A percentile compares a stretch with the other conserved stretches of the same genome.
Evolutionary conservation across 106 monocot genomes (phyloP).

Genomic region (Triglochin maritima): DNA sequence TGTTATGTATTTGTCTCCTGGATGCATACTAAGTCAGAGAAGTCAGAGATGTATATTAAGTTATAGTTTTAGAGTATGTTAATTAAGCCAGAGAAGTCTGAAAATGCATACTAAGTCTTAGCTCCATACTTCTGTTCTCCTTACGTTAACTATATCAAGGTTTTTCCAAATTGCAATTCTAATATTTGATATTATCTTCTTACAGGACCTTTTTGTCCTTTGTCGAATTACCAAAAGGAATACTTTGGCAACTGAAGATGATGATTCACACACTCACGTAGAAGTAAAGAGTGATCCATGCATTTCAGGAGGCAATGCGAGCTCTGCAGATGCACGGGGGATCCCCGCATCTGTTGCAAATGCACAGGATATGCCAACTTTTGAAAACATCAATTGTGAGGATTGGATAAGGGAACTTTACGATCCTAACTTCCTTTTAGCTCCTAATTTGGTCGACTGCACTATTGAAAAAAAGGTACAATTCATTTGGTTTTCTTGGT

Average conservation of each 20-base stretch:
- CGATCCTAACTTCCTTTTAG: constrained; percentile 19
- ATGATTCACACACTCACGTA: neutral
- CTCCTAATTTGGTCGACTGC: constrained; percentile 11
- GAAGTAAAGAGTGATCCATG: neutral
- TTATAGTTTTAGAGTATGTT: too few relatives aligned
- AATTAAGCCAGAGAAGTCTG: too few relatives aligned
- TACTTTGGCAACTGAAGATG: constrained; percentile 24
- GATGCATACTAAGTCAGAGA: too few relatives aligned
- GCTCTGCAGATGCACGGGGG: constrained; percentile 8
- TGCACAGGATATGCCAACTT: constrained; percentile 14
- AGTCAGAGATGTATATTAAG: too few relatives aligned
- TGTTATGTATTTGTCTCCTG: too few relatives aligned
- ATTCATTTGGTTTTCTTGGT: neutral
- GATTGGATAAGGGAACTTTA: constrained; percentile 43
- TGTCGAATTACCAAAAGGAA: constrained; percentile 82
- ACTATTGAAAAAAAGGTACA: constrained; percentile 15
- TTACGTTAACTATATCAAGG: too few relatives aligned
- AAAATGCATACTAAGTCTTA: too few relatives aligned
- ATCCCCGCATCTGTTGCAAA: neutral
- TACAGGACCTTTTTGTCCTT: constrained; percentile 64
- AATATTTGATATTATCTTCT: neutral
- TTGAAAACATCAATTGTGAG: constrained; percentile 22
- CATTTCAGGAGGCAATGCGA: neutral
- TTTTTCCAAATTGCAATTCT: neutral
- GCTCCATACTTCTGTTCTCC: too few relatives aligned